Percentiles rank a stretch among this genome's conserved stretches.
Conservation (phyloP, 164 flowering plant genomes). For the Aristolochia californica region DNA sequence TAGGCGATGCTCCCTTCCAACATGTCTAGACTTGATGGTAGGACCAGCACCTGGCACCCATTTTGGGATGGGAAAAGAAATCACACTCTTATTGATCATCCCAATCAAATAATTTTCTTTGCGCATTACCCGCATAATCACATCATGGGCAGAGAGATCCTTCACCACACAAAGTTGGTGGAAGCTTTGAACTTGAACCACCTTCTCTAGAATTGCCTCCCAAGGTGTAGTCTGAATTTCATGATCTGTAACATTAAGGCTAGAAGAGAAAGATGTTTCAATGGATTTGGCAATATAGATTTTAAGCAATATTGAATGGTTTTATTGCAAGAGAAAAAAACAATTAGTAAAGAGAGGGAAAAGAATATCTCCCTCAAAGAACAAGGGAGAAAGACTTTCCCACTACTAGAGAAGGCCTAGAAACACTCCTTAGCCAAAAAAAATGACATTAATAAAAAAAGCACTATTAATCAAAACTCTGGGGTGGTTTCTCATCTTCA, state of each 20-base stretch:
- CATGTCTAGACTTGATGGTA: slow-evolving; percentile 36
- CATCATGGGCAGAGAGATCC: slow-evolving; percentile 89
- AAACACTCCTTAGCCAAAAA: no score
- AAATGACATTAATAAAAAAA: no score
- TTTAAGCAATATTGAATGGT: no score
- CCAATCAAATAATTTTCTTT: slow-evolving; percentile 97
- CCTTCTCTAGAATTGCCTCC: slow-evolving; percentile 82
- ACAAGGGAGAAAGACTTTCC: no score
- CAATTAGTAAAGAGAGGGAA: no score
- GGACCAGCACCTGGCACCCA: slow-evolving; percentile 98
- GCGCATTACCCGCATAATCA: slow-evolving; percentile 94
- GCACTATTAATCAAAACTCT: no score
- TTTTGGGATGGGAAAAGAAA: slow-evolving; percentile 70
- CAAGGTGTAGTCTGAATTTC: slow-evolving; percentile 89
- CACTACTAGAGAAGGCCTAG: no score
- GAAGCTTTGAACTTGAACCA: slow-evolving; percentile 63
- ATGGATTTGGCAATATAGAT: background rate
- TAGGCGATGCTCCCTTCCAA: slow-evolving; percentile 45
- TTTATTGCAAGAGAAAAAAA: no score
- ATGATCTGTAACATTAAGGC: slow-evolving; percentile 78
- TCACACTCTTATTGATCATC: slow-evolving; percentile 93
- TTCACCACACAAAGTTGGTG: slow-evolving; percentile 83
- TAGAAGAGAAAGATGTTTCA: slow-evolving; percentile 25
- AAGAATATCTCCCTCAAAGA: no score
- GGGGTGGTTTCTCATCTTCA: no score